A percentile compares a stretch with the other conserved stretches of the same genome.
These are phyloP conservation scores for Cladorrhinum sp. DNA, from an alignment of 2,329 filamentous ascomycete species.

Conservation along the genomic window DNA sequence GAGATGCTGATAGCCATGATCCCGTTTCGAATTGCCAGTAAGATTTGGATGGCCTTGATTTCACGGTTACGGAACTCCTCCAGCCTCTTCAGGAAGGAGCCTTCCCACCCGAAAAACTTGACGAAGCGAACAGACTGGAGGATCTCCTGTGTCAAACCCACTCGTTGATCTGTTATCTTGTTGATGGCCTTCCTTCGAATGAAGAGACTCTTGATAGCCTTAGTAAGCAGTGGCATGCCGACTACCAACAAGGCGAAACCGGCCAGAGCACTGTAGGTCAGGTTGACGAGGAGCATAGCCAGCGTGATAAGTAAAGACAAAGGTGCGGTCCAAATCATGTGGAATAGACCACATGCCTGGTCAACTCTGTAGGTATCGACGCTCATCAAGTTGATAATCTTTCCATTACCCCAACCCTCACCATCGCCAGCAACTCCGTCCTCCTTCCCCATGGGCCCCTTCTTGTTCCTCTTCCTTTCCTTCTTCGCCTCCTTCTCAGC, in stretches of 20 bases:
- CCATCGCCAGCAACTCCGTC: conserved; percentile 63
- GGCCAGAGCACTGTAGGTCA: conserved; percentile 85
- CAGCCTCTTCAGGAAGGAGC: conserved; percentile 75
- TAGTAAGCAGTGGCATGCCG: conserved; percentile 72
- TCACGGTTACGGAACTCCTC: conserved; percentile 71
- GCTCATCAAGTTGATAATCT: conserved; percentile 88
- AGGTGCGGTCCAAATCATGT: conserved; percentile 86
- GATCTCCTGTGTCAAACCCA: conserved; percentile 89
- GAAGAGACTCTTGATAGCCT: conserved; percentile 74
- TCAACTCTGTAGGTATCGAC: conserved; percentile 93
- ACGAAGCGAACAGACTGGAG: conserved; percentile 88
- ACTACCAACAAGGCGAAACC: conserved; percentile 81
- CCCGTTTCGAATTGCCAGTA: conserved; percentile 78
- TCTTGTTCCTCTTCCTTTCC: conserved; percentile 38
- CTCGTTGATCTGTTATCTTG: conserved; percentile 88
- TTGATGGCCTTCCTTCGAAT: conserved; percentile 76
- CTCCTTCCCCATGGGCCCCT: conserved; percentile 38
- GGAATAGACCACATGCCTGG: conserved; percentile 82
- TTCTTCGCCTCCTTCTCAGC: conserved; percentile 35
- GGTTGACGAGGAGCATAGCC: conserved; percentile 75
- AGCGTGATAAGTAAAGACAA: conserved; percentile 76
- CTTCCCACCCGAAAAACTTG: conserved; percentile 96
- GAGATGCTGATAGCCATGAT: conserved; percentile 83
- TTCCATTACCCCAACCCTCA: conserved; percentile 85
- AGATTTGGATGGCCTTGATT: conserved; percentile 76